phyloP scores from a whole-genome alignment of 139 green algal species.

The Chlamydomonas sp. region DNA sequence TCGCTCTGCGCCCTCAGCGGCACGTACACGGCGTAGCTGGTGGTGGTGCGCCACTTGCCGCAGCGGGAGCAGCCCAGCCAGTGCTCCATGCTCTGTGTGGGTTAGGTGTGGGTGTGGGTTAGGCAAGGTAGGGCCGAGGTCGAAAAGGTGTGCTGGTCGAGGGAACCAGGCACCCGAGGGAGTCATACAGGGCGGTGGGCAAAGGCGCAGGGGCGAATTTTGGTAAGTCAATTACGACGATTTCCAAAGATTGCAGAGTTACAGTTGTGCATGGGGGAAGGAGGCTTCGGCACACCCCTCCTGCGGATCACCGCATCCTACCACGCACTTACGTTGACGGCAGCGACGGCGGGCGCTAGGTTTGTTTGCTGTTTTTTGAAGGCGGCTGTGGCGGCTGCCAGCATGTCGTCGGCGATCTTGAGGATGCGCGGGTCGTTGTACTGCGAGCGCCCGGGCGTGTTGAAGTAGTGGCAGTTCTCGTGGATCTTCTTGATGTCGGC shows the following conservation, averaged over 20 bases:
- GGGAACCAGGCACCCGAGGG: neutral
- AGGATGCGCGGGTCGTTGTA: neutral
- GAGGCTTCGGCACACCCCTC: too few relatives aligned
- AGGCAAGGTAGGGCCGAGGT: neutral
- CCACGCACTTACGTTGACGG: neutral
- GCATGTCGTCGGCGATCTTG: neutral
- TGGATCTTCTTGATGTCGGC: slow-evolving; percentile 20
- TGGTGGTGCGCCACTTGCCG: slow-evolving; percentile 10
- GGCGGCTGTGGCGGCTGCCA: neutral
- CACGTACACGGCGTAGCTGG: slow-evolving; percentile 5
- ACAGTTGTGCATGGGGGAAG: neutral
- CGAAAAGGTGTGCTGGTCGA: neutral
- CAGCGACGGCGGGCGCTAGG: neutral
- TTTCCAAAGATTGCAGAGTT: too few relatives aligned
- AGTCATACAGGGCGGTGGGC: too few relatives aligned
- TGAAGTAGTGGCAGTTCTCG: slow-evolving; percentile 30
- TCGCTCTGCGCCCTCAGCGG: neutral
- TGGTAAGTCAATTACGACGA: too few relatives aligned
- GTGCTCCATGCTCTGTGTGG: slow-evolving; percentile 2
- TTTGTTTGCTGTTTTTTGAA: neutral
- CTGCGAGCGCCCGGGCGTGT: slow-evolving; percentile 5
- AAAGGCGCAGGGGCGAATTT: too few relatives aligned
- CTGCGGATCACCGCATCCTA: neutral
- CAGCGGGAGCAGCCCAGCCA: slow-evolving; percentile 20
- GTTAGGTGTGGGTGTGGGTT: neutral